phyloP scores from a whole-genome alignment of 371 early-diverging fungal species.

The Umbelopsis sp. region DNA sequence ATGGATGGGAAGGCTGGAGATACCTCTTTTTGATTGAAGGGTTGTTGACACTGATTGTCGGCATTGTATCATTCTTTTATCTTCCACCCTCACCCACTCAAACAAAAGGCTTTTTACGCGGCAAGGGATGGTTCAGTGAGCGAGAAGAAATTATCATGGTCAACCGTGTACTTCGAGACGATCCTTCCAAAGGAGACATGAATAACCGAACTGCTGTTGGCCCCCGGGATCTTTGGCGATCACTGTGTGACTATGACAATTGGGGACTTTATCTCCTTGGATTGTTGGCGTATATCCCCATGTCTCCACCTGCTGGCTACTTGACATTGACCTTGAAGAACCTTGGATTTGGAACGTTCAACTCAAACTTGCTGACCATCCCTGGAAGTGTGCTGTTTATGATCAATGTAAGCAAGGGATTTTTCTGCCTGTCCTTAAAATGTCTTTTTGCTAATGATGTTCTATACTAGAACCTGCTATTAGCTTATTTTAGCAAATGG shows the following conservation, averaged over 20 bases:
- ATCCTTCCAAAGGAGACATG: slow-evolving; percentile 29
- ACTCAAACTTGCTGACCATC: neutral
- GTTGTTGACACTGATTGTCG: slow-evolving; percentile 17
- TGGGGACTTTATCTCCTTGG: neutral
- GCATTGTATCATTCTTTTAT: slow-evolving; percentile 23
- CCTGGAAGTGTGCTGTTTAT: neutral
- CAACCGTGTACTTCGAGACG: slow-evolving; percentile 30
- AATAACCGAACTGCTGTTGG: slow-evolving; percentile 12
- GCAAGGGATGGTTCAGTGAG: slow-evolving; percentile 27
- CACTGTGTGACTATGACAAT: slow-evolving; percentile 8
- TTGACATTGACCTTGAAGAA: neutral
- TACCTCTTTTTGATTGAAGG: slow-evolving; percentile 26
- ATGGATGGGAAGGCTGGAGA: slow-evolving; percentile 24
- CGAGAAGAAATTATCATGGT: slow-evolving; percentile 27
- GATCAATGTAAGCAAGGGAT: neutral
- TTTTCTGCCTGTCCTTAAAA: no score
- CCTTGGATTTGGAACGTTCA: slow-evolving; percentile 6
- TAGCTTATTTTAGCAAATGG: neutral
- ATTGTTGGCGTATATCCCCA: neutral
- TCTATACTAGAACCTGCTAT: neutral
- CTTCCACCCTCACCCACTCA: slow-evolving; percentile 21
- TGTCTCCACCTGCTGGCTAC: neutral
- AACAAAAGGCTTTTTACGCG: slow-evolving; percentile 24
- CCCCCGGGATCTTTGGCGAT: neutral
- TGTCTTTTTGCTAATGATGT: no score